A percentile compares a stretch with the other conserved stretches of the same genome.
Evolutionary conservation across 495 filamentous ascomycete genomes (phyloP).

Genomic region (Penicillium samsonianum): DNA sequence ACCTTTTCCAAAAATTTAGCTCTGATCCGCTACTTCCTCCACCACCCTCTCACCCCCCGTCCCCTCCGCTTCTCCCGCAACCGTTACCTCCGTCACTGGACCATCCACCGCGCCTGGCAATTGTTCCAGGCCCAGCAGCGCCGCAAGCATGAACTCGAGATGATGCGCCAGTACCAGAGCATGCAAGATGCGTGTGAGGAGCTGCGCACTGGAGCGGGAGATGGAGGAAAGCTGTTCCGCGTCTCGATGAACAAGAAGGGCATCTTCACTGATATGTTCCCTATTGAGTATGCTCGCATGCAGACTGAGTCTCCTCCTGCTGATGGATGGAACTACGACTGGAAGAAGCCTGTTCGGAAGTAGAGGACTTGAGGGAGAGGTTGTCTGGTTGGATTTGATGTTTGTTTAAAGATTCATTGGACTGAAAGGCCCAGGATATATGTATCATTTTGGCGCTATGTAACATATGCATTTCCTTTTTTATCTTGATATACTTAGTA

Average conservation of each 20-base stretch:
- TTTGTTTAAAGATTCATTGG: constrained; percentile 12
- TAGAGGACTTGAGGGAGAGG: constrained; percentile 4
- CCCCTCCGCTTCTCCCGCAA: constrained; percentile 84
- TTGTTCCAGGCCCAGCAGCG: constrained; percentile 67
- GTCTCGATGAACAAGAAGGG: constrained; percentile 84
- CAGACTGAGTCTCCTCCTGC: constrained; percentile 75
- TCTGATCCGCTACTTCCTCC: constrained; percentile 65
- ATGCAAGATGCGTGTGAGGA: constrained; percentile 83
- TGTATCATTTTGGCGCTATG: constrained; percentile 34
- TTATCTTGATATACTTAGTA: constrained; percentile 4
- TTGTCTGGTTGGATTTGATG: constrained; percentile 7
- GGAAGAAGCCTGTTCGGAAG: constrained; percentile 43
- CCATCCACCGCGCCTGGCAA: constrained; percentile 94
- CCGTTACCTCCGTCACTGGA: constrained; percentile 94
- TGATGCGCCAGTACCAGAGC: constrained; percentile 74
- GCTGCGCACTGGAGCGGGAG: constrained; percentile 67
- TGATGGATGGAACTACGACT: constrained; percentile 76
- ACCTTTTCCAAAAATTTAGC: constrained; percentile 35
- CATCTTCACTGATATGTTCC: constrained; percentile 63
- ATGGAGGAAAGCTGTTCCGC: constrained; percentile 78
- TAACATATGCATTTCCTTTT: constrained; percentile 30
- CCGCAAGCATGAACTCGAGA: constrained; percentile 56
- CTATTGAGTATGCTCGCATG: constrained; percentile 83
- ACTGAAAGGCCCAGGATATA: constrained; percentile 6
- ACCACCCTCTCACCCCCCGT: constrained; percentile 66